A percentile compares a stretch with the other conserved stretches of the same genome.
phyloP scores from a whole-genome alignment of 129 eudicot species.

The Rutidosis leptorrhynchoides region DNA sequence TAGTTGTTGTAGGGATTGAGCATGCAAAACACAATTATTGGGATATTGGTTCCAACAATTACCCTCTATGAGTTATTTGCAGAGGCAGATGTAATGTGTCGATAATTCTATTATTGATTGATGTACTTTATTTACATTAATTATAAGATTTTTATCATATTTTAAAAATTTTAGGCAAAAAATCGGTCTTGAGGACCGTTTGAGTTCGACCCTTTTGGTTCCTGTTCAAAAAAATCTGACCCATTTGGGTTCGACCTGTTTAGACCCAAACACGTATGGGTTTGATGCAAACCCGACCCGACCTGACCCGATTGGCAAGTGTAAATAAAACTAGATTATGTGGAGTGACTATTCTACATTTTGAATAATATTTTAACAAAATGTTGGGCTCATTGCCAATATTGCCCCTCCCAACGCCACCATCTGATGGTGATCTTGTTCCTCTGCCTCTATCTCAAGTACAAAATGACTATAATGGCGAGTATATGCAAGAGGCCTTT shows the following conservation, averaged over 20 bases:
- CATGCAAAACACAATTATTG: background rate
- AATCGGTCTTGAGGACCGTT: too few relatives aligned
- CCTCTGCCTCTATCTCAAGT: slow-evolving; percentile 69
- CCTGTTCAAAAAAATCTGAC: too few relatives aligned
- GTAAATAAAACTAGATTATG: slow-evolving; percentile 3
- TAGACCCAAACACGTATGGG: too few relatives aligned
- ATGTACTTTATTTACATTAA: too few relatives aligned
- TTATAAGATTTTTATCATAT: too few relatives aligned
- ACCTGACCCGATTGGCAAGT: too few relatives aligned
- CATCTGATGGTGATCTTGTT: slow-evolving; percentile 81
- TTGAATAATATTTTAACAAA: background rate
- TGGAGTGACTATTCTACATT: background rate
- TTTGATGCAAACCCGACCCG: too few relatives aligned
- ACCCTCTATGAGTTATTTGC: background rate
- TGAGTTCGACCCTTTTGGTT: too few relatives aligned
- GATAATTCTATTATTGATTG: too few relatives aligned
- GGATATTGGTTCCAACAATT: background rate
- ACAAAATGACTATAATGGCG: slow-evolving; percentile 42
- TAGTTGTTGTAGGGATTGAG: background rate
- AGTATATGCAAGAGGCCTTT: slow-evolving; percentile 37
- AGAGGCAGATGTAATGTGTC: too few relatives aligned
- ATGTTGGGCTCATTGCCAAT: slow-evolving; percentile 70
- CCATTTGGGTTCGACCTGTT: too few relatives aligned
- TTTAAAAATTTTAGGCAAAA: too few relatives aligned
- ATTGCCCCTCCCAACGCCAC: slow-evolving; percentile 92